Evolutionary conservation across 2,329 filamentous ascomycete genomes (phyloP).

Genomic region (Ceratocystis smalleyi): DNA sequence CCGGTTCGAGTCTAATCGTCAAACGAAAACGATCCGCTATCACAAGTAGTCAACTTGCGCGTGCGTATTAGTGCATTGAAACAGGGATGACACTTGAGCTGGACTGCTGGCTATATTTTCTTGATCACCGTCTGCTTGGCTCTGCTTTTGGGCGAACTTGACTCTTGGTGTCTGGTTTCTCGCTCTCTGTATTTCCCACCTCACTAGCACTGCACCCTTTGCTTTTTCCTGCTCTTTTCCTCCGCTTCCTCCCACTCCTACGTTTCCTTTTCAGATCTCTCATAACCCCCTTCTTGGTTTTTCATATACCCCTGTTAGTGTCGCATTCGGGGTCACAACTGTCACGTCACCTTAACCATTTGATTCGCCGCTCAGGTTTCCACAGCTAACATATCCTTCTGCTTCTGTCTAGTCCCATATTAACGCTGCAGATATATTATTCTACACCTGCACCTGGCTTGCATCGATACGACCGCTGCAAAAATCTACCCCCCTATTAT

Average conservation of each 20-base stretch:
- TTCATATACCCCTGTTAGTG: background rate
- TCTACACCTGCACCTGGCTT: background rate
- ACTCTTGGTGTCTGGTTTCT: background rate
- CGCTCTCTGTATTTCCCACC: background rate
- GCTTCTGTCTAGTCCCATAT: background rate
- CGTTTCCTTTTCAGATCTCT: background rate
- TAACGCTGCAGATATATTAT: background rate
- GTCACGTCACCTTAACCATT: slow-evolving; percentile 3
- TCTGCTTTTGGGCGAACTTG: background rate
- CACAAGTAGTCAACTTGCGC: background rate
- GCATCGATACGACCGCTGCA: background rate
- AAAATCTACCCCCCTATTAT: background rate
- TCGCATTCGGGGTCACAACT: slow-evolving; percentile 3
- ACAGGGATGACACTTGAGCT: background rate
- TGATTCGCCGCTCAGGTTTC: background rate
- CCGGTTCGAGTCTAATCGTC: background rate
- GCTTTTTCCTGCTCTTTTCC: background rate
- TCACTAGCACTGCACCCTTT: background rate
- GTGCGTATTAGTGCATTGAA: slow-evolving; percentile 1
- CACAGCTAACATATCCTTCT: background rate
- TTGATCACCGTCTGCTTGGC: background rate
- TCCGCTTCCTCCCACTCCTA: background rate
- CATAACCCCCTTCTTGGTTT: background rate
- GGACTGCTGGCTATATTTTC: background rate
- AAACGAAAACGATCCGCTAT: background rate